phyloP scores from a whole-genome alignment of 225 moss, liverwort and hornwort genomes.

The Bryum argenteum region DNA sequence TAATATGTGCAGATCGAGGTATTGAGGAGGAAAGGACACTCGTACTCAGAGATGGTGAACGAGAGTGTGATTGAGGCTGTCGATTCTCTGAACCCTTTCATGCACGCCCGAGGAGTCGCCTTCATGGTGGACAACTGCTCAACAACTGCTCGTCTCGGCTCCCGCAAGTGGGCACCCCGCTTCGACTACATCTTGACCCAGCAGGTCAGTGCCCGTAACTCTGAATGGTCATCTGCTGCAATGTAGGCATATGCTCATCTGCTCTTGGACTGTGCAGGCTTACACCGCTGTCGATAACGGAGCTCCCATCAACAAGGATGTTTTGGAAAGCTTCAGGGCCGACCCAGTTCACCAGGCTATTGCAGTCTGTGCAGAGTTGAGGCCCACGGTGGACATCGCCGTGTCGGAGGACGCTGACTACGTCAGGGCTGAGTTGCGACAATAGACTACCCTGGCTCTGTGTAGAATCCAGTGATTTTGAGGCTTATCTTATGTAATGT shows the following conservation, averaged over 20 bases:
- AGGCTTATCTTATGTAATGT: conserved; percentile 23
- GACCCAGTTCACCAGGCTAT: conserved; percentile 95
- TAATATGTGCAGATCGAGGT: conserved; percentile 72
- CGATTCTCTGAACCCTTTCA: conserved; percentile 94
- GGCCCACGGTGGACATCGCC: conserved; percentile 90
- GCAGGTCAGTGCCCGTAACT: conserved; percentile 54
- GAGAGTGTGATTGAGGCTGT: conserved; percentile 99
- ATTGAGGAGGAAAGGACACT: conserved; percentile 90
- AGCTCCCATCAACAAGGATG: conserved; percentile 74
- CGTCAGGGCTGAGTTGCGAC: conserved; percentile 88
- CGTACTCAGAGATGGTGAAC: conserved; percentile 95
- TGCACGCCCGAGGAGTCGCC: conserved; percentile 95
- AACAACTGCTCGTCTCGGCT: conserved; percentile 92
- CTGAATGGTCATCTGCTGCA: not conserved
- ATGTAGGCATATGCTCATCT: too few relatives aligned
- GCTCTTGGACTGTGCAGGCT: conserved; percentile 53
- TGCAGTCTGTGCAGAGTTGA: conserved; percentile 84
- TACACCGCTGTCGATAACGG: conserved; percentile 82
- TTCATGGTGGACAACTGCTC: conserved; percentile 99
- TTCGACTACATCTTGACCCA: conserved; percentile 90
- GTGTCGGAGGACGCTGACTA: conserved; percentile 87
- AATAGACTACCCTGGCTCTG: conserved; percentile 37
- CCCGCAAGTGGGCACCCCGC: conserved; percentile 97
- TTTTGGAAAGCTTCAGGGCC: conserved; percentile 72
- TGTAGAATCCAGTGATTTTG: conserved; percentile 27